Base-by-base conservation (phyloP, 2,329 filamentous ascomycete genomes). In the Paraphoma chrysanthemicola region DNA sequence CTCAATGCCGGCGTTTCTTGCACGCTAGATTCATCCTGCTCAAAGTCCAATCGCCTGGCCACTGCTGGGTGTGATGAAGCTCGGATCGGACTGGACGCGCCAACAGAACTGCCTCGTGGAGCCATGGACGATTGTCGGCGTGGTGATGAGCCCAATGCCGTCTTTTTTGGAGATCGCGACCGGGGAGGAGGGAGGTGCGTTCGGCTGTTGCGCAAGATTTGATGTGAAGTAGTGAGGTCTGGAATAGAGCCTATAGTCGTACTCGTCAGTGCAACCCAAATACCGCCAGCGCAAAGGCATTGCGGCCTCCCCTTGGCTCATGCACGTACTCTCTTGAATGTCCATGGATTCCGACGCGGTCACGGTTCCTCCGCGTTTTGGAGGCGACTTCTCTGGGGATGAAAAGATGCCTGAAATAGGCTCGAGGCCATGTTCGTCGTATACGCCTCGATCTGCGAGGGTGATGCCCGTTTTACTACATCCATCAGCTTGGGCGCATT, bases 341-440 rank as follows among this genome's bases (percentile, higher is more conserved):
- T 88, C 86, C 87, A 89, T 88, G 55, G 83, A 82, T 68, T 84
- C 83, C 30, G 85, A 86, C 16, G 81, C 81, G 23, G 79, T 79
- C 41, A 83, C 77, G 12, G 81, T 83, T 1, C 60, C 70, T 17
- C 54, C 64, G 48, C 60, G 64, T 63, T 66, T 74, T 1, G 82
- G 80, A n/a, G 82, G 84, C 51, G 77, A 79, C 69, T 88, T 90
- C 63, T 87, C 85, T 12, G 93, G 93, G 17, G 93, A 97, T 8
- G 93, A 97, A 77, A 97, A 97, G 63, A 98, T 87, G 64, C 87
- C 87, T 36, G 94, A 91, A 56, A 97, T 85, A 36, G 91, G 90
- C 74, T 97, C 92, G 81, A 99, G 88, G 76, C 94, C 95, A 83
- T 97, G 83, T 75, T 96, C 93, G 78, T 98, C 94, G 79, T 92